Evolutionary conservation across 73 alveolate species (phyloP), one percentile per base, ranked within the genome.

Genomic region (Symbiodinium pilosum): DNA sequence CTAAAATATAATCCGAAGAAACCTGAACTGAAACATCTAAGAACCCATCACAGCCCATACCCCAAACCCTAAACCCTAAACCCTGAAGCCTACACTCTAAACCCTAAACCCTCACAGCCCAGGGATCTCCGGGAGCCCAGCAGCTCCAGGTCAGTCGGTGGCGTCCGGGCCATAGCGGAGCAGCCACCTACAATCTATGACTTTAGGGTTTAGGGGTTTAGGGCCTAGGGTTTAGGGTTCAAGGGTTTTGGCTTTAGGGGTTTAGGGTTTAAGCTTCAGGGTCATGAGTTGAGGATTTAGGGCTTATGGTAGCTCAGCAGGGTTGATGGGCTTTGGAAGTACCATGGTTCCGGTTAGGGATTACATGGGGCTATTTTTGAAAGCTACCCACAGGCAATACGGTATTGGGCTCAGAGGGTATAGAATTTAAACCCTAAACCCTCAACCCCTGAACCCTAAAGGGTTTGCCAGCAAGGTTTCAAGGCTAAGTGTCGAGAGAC

Each of bases 71-170:
- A 54, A 54, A 54, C 32, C 71, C 71, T 2, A 54, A 5, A 54
- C 26, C 71, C 71, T 12, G 26, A 54, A 54, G n/a, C 71, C 71
- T 2, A 54, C 16, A 30, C 18, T 30, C 71, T 54, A 12, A 64
- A 64, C 77, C 77, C 77, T 24, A 0, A 18, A 64, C 40, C 77
- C 36, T 28, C 32, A 59, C 9, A 20, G 7, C 21, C n/a, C n/a
- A 2, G 77, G 40, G 11, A 1, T 14, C 32, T 64, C 77, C 36
- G 38, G 93, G 39, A 3, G 8, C 75, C 75, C 18, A 32, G 43
- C 95, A 39, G 11, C 95, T 56, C 95, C 95, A 88, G 1, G 95
- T 88, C 28, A 88, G 86, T 11, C 95, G 86, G 36, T 88, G 95
- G 20, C 21, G 43, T 21, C 95, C 95, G 18, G 95, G 69, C 69